Evolutionary conservation across 1,139 yeast species (phyloP).

Genomic region (Kodamaea fungicola): DNA sequence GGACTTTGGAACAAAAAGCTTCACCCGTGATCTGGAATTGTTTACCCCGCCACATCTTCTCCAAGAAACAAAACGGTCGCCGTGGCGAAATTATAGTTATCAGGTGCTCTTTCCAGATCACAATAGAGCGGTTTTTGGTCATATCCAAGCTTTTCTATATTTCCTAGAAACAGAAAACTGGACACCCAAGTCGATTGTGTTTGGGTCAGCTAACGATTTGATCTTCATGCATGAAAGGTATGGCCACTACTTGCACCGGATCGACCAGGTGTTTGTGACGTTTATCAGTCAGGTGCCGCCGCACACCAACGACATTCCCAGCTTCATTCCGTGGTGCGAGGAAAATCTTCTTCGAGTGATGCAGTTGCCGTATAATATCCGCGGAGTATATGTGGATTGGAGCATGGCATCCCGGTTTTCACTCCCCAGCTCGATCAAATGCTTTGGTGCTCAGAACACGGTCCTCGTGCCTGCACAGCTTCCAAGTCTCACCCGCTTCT

Average conservation of each 20-base stretch:
- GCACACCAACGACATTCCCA: neutral
- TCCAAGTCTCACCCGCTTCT: neutral
- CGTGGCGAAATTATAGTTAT: neutral
- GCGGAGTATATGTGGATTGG: neutral
- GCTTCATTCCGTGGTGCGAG: neutral
- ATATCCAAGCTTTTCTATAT: neutral
- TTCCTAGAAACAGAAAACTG: neutral
- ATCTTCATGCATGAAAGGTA: neutral
- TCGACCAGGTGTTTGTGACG: neutral
- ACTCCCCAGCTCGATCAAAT: neutral
- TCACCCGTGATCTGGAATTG: neutral
- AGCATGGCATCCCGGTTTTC: too few relatives aligned
- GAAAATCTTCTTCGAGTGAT: neutral
- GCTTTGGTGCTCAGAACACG: neutral
- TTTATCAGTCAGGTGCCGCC: neutral
- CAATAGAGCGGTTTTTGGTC: neutral
- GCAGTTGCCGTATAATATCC: neutral
- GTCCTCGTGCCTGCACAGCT: neutral
- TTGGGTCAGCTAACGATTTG: neutral
- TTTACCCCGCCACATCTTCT: neutral
- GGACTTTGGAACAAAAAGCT: neutral
- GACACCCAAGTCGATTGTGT: neutral
- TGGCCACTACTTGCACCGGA: neutral
- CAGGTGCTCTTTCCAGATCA: neutral
- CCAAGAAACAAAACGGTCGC: neutral